Evolutionary conservation across 208 protist genomes (phyloP), one percentile per base, ranked within the genome.

Genomic region (Leishmania amazonensis): DNA sequence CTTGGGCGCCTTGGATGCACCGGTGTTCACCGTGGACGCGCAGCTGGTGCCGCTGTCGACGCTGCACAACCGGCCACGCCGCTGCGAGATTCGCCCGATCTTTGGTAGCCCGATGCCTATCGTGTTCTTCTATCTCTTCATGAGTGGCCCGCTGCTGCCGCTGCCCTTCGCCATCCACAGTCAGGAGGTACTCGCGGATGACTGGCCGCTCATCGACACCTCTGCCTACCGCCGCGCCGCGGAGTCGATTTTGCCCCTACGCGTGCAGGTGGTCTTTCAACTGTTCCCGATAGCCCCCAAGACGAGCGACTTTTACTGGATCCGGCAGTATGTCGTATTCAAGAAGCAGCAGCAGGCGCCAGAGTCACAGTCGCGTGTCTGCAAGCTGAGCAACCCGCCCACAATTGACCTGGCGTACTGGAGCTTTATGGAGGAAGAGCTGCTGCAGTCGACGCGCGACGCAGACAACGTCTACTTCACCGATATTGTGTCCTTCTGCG

Each of bases 201-300:
- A 95, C 81, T 96, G 93, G 93, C 95, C 95, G 45, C 88, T 97
- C 76, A 88, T 96, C 62, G 95, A 97, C 81, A 93, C 91, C 47
- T 79, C 88, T 4, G 82, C 88, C 75, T 96, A 91, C 84, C 93
- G 95, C 80, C 80, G 80, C 64, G 83, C 89, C 53, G 87, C 93
- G n/a, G 88, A 96, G 86, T 88, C 78, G 35, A 88, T 96, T 51
- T 83, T 97, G 67, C 90, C 93, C 45, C 92, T 97, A 45, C 91
- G 93, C 19, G 91, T 94, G 60, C 93, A 96, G 80, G 88, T 92
- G 15, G 80, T 88, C 51, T 91, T 92, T 76, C 95, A 97, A 83
- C 84, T 96, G 67, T 91, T 89, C 72, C 85, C 81, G 60, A 75
- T 81, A 54, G 58, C 84, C 3, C 58, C 76, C 17, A 79, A 81